phyloP scores from a whole-genome alignment of 2,329 filamentous ascomycete species.

The Aspergillus sojae region DNA sequence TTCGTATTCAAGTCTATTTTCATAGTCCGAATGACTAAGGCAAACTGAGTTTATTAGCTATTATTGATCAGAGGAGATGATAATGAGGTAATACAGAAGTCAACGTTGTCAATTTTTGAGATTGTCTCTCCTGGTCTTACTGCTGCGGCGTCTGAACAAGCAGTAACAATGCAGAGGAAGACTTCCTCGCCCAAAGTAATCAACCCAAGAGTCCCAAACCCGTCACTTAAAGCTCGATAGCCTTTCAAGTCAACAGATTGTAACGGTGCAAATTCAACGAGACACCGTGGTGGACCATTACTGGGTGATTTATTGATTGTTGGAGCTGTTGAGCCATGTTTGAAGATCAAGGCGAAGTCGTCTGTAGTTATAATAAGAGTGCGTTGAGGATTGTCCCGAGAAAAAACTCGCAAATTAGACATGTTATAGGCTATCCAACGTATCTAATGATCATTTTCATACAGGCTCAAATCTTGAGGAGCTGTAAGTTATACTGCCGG shows the following conservation, averaged over 20 bases:
- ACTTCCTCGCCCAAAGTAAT: slow-evolving; percentile 83
- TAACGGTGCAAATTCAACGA: slow-evolving; percentile 79
- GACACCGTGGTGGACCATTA: slow-evolving; percentile 64
- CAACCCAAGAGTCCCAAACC: slow-evolving; percentile 84
- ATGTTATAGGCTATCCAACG: slow-evolving; percentile 32
- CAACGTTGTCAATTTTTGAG: slow-evolving; percentile 81
- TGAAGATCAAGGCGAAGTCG: slow-evolving; percentile 80
- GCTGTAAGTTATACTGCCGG: neutral
- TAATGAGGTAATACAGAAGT: slow-evolving; percentile 63
- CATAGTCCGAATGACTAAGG: slow-evolving; percentile 82
- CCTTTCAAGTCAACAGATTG: slow-evolving; percentile 69
- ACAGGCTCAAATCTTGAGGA: neutral
- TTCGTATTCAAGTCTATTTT: slow-evolving; percentile 68
- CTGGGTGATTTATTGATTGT: slow-evolving; percentile 46
- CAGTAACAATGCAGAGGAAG: slow-evolving; percentile 87
- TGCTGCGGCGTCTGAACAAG: slow-evolving; percentile 75
- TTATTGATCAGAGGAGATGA: slow-evolving; percentile 6
- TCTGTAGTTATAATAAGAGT: slow-evolving; percentile 83
- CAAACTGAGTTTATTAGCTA: slow-evolving; percentile 62
- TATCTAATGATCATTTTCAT: neutral
- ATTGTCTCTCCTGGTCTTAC: slow-evolving; percentile 86
- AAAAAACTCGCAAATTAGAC: slow-evolving; percentile 72
- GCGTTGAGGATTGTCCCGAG: slow-evolving; percentile 83
- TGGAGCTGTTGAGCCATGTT: slow-evolving; percentile 69
- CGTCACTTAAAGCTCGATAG: slow-evolving; percentile 76